Evolutionary conservation across 768 basidiomycete genomes (phyloP).

Genomic region (Tubosaeta brunneosetosa): DNA sequence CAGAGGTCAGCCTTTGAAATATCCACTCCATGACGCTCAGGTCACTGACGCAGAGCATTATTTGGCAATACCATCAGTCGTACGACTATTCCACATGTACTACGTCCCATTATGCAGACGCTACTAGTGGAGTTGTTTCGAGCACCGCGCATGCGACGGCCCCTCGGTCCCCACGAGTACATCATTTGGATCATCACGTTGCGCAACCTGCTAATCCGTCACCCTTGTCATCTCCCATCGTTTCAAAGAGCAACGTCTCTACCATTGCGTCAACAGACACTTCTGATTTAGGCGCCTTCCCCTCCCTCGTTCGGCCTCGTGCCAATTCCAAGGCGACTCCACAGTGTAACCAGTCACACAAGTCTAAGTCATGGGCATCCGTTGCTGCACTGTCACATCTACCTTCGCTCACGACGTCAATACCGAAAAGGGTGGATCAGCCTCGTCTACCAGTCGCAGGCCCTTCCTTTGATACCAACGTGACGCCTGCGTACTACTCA

Average conservation of each 20-base stretch:
- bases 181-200: constrained; percentile 72
- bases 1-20: constrained; percentile 57
- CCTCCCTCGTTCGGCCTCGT: not conserved
- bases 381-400: not conserved
- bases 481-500: not conserved
- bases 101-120: constrained; percentile 46
- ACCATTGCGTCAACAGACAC: not conserved
- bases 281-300: not conserved
- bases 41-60: not conserved
- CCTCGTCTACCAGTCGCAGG: not conserved
- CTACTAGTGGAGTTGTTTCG: constrained; percentile 75
- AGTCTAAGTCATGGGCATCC: not conserved
- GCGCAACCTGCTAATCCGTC: constrained; percentile 38
- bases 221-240: not conserved
- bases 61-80: constrained; percentile 78
- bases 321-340: not conserved
- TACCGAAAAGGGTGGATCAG: not conserved
- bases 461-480: not conserved
- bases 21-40: not conserved
- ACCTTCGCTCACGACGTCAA: not conserved
- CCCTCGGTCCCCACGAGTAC: constrained; percentile 53
- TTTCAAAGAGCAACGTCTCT: not conserved
- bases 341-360: not conserved
- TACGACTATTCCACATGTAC: constrained; percentile 58
- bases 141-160: constrained; percentile 76